Evolutionary conservation across 2,329 filamentous ascomycete genomes (phyloP), one percentile per base, ranked within the genome.

Genomic region (Thielaviopsis punctulata): DNA sequence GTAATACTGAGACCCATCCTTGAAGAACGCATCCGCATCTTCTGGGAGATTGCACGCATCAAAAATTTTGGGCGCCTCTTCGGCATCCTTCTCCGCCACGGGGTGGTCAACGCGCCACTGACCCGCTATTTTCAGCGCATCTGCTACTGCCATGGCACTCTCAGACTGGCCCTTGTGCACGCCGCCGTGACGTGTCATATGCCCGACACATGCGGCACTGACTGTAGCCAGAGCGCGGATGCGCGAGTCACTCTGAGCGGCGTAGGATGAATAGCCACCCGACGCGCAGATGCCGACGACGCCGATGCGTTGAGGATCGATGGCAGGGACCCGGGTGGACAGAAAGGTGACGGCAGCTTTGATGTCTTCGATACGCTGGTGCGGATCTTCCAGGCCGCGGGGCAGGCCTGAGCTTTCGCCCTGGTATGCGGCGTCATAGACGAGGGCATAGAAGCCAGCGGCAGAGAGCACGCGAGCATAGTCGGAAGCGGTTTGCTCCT

Each of bases 351-450:
- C 64, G 9, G 62, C 68, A 43, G 56, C 52, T 30, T 60, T 62
- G 49, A 63, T 57, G 48, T 69, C 68, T 39, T 66, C 62, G 15
- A 62, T 65, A 4, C 66, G 61, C 47, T 65, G 61, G 51, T 59
- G 60, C 2, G 67, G 65, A 52, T 68, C 62, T 57, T 69, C 68
- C 1, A 69, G 61, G 15, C 54, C 52, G 8, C 62, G 64, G 3
- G 68, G 67, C 36, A 61, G 51, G 8, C 67, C 67, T 7, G 46
- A 18, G n/a, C 30, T 36, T 36, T 36, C 30, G 30, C 30, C 30
- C 30, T 36, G 30, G 30, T 36, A 36, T 12, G 30, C 30, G 12
- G 30, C 30, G 12, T 36, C 30, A 15, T 36, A 36, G 30, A n/a
- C 18, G 36, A 41, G 48, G 4, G 21, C 36, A 22, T 33, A 21